A percentile compares a stretch with the other conserved stretches of the same genome.
phyloP scores from a whole-genome alignment of 2,329 filamentous ascomycete genomes.

The Coniochaeta ligniaria region DNA sequence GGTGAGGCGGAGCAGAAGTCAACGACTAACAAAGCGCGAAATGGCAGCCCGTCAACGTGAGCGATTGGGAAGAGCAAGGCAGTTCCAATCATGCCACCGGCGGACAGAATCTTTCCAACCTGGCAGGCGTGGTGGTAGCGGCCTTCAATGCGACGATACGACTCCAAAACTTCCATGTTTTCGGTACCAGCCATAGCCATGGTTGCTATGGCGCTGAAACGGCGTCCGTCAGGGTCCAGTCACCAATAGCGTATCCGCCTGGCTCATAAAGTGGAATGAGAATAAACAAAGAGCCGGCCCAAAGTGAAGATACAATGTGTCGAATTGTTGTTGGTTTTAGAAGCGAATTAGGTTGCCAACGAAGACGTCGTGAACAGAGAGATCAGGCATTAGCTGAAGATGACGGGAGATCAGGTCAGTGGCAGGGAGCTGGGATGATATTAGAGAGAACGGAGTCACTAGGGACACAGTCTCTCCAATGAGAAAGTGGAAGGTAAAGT shows the following conservation, averaged over 20 bases:
- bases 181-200: background rate
- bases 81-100: constrained; percentile 13
- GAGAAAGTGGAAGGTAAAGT: background rate
- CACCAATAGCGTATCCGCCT: background rate
- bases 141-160: background rate
- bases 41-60: constrained; percentile 6
- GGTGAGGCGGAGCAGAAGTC: background rate
- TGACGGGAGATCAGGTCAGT: background rate
- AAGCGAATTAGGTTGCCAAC: background rate
- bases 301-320: background rate
- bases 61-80: constrained; percentile 14
- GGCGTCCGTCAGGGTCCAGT: background rate
- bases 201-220: background rate
- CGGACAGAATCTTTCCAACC: constrained; percentile 9
- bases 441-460: background rate
- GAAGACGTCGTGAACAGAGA: background rate
- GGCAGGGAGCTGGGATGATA: background rate
- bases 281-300: background rate
- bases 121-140: background rate
- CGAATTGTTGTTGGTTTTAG: background rate
- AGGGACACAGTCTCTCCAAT: background rate
- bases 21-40: constrained; percentile 11
- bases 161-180: background rate
- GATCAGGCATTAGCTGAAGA: background rate
- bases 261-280: background rate